Conservation (phyloP, 2,329 filamentous ascomycete species). For the Stemphylium beticola region DNA sequence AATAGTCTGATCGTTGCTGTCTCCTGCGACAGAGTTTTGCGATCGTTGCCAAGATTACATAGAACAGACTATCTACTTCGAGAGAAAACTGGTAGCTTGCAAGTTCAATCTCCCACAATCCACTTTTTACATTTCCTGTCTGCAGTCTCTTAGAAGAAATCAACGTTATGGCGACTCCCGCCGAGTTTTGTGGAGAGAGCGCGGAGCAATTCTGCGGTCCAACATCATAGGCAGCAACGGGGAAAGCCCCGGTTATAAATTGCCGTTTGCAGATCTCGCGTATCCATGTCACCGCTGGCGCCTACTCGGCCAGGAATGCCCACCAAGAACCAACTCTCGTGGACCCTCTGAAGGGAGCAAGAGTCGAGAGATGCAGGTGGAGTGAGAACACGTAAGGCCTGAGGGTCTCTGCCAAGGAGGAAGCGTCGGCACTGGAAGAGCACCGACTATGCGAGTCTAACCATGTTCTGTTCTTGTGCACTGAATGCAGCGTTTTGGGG, state of each 20-base stretch:
- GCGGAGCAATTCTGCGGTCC: background rate
- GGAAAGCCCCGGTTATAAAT: background rate
- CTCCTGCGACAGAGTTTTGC: too few species aligned
- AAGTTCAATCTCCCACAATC: too few species aligned
- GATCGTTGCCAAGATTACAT: too few species aligned
- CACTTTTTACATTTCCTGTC: too few species aligned
- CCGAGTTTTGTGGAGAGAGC: constrained; percentile 1
- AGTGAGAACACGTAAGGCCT: background rate
- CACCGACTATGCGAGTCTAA: background rate
- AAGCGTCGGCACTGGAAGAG: background rate
- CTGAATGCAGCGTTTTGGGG: background rate
- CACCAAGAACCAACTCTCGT: background rate
- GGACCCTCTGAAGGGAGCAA: background rate
- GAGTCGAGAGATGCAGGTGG: background rate
- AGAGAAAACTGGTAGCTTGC: too few species aligned
- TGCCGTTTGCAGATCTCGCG: background rate
- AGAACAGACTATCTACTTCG: too few species aligned
- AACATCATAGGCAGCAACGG: background rate
- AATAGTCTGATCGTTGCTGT: too few species aligned
- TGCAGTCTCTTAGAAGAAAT: too few species aligned
- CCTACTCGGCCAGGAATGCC: background rate
- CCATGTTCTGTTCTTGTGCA: background rate
- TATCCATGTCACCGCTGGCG: background rate
- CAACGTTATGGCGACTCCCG: too few species aligned
- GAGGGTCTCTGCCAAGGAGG: background rate